A percentile compares a stretch with the other conserved stretches of the same genome.
Conservation (phyloP, 192 early-diverging fungal species). For the Dissophora ornata region DNA sequence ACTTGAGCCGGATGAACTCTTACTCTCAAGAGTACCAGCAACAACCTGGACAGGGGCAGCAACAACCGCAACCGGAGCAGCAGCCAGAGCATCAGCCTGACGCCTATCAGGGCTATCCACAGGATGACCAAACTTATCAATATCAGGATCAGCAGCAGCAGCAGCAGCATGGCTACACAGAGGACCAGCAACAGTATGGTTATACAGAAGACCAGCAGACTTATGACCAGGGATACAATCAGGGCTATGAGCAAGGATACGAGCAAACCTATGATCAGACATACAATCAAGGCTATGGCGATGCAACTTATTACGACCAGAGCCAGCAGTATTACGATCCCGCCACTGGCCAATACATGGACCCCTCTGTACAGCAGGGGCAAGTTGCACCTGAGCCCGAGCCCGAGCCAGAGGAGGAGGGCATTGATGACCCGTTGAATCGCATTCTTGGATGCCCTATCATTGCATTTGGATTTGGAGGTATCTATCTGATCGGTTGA, state of each 20-base stretch:
- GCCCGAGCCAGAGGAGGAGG: conserved; percentile 35
- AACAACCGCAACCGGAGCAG: conserved; percentile 1
- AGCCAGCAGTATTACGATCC: conserved; percentile 38
- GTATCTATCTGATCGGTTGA: too few relatives aligned
- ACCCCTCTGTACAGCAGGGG: conserved; percentile 34
- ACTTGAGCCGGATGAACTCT: conserved; percentile 35
- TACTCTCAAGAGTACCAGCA: conserved; percentile 32
- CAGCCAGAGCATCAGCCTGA: conserved; percentile 3
- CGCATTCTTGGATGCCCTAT: conserved; percentile 67
- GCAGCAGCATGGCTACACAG: conserved; percentile 10
- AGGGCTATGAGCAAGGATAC: conserved; percentile 27
- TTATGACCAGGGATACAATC: conserved; percentile 12
- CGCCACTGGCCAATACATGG: conserved; percentile 28
- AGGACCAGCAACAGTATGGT: conserved; percentile 5
- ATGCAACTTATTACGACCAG: conserved; percentile 39
- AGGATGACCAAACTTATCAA: conserved; percentile 11
- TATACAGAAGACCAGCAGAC: conserved; percentile 8
- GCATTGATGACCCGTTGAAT: conserved; percentile 54
- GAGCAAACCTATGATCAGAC: conserved; percentile 27
- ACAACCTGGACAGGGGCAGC: background rate
- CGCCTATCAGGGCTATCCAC: conserved; percentile 1
- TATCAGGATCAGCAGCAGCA: conserved; percentile 13
- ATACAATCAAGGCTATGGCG: conserved; percentile 32
- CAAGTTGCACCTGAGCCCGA: conserved; percentile 28
- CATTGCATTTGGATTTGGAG: conserved; percentile 82